Percentiles rank a stretch among this genome's conserved stretches.
Evolutionary conservation across 495 filamentous ascomycete genomes (phyloP).

Genomic region (Trichoderma orchidacearum): DNA sequence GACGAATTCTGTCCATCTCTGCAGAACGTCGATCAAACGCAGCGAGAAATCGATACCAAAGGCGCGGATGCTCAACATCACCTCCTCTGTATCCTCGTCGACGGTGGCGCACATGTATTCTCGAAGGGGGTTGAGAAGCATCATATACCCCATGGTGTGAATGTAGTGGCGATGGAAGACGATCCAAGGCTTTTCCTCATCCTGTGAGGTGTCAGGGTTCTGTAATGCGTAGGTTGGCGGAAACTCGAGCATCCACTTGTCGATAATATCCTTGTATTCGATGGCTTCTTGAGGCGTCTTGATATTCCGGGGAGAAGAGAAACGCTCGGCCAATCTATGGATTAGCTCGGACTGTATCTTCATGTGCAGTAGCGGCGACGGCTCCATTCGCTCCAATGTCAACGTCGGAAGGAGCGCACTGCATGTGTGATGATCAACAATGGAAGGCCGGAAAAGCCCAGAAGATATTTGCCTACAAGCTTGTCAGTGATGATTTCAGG

Average conservation of each 20-base stretch:
- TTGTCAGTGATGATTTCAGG: not conserved
- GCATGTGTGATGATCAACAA: constrained; percentile 23
- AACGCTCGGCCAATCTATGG: constrained; percentile 10
- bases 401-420: constrained; percentile 21
- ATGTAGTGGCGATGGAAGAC: constrained; percentile 35
- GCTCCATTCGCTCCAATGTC: constrained; percentile 21
- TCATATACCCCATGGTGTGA: constrained; percentile 32
- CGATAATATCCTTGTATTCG: constrained; percentile 11
- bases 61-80: constrained; percentile 13
- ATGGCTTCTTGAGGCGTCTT: not conserved
- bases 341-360: constrained; percentile 21
- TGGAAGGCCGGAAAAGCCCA: constrained; percentile 21
- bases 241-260: constrained; percentile 26
- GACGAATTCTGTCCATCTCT: constrained; percentile 24
- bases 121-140: constrained; percentile 28
- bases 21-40: constrained; percentile 25
- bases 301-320: constrained; percentile 1
- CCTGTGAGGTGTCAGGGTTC: constrained; percentile 30
- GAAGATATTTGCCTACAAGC: constrained; percentile 20
- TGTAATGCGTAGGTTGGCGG: constrained; percentile 25
- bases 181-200: constrained; percentile 24
- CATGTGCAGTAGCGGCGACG: constrained; percentile 29
- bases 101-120: constrained; percentile 24
- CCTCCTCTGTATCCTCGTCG: constrained; percentile 12
- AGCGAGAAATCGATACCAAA: constrained; percentile 27